Conservation (phyloP, 257 asterid species). For the Salvia splendens region DNA sequence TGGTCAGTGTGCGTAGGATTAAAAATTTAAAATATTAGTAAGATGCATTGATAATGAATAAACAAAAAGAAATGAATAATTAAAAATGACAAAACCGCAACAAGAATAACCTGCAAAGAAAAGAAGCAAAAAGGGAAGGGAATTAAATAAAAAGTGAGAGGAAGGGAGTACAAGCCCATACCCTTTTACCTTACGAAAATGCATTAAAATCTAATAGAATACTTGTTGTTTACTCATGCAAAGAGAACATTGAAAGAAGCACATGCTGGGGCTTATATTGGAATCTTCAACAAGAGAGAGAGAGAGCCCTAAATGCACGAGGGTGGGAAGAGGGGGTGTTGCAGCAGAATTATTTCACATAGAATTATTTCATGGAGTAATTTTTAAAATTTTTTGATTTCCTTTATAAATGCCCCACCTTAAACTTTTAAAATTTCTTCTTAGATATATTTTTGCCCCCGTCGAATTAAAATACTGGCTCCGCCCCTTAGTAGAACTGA, state of each 20-base stretch:
- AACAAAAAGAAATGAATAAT: neutral
- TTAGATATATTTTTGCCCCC: no score
- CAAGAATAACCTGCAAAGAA: conserved; percentile 80
- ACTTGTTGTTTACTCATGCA: conserved; percentile 57
- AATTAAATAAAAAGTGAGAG: conserved; percentile 53
- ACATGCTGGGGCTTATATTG: conserved; percentile 64
- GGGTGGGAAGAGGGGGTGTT: conserved; percentile 28
- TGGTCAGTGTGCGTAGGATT: neutral
- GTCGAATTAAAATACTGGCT: no score
- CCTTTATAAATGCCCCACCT: no score
- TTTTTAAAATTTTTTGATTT: no score
- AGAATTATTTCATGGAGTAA: no score
- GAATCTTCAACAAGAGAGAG: conserved; percentile 47
- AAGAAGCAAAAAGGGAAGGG: conserved; percentile 48
- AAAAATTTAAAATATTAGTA: neutral
- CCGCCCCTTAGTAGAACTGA: no score
- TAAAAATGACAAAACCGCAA: conserved; percentile 46
- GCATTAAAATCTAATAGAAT: conserved; percentile 29
- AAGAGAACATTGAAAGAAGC: conserved; percentile 63
- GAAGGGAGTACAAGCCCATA: conserved; percentile 50
- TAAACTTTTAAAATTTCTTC: no score
- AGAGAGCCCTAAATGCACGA: conserved; percentile 61
- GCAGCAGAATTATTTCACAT: no score
- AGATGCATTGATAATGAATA: neutral
- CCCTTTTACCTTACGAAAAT: conserved; percentile 32